Evolutionary conservation across 164 flowering plant species (phyloP).

Genomic region (Vitis riparia): DNA sequence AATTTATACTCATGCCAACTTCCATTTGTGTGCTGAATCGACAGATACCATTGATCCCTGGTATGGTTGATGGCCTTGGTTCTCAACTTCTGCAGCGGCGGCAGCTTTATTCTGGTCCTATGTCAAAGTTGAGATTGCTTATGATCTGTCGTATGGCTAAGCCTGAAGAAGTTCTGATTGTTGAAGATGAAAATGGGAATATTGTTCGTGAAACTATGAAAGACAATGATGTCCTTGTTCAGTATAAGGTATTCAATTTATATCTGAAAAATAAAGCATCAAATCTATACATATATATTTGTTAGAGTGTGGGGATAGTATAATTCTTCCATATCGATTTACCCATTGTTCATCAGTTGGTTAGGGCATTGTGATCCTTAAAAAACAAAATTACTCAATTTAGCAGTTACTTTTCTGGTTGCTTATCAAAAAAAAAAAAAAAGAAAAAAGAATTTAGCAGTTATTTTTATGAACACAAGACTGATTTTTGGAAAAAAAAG

Average conservation of each 20-base stretch:
- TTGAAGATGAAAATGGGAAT: constrained; percentile 99
- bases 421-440: too few relatives aligned
- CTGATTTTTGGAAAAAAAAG: neutral
- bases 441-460: neutral
- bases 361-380: neutral
- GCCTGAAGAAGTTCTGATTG: constrained; percentile 97
- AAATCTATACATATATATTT: neutral
- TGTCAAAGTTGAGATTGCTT: constrained; percentile 90
- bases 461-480: neutral
- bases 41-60: constrained; percentile 15
- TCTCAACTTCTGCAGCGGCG: constrained; percentile 70
- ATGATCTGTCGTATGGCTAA: constrained; percentile 99
- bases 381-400: neutral
- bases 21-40: too few relatives aligned
- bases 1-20: too few relatives aligned
- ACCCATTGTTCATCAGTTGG: neutral
- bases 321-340: too few relatives aligned
- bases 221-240: constrained; percentile 99
- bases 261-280: neutral
- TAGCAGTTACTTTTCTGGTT: too few relatives aligned
- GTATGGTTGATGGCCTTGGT: constrained; percentile 83
- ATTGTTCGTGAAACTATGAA: constrained; percentile 99
- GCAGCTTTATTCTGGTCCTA: constrained; percentile 75
- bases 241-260: constrained; percentile 67
- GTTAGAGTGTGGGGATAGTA: neutral